A percentile compares a stretch with the other conserved stretches of the same genome.
phyloP scores from a whole-genome alignment of 176 grass and related monocot genomes.

The Elymus sibiricus region DNA sequence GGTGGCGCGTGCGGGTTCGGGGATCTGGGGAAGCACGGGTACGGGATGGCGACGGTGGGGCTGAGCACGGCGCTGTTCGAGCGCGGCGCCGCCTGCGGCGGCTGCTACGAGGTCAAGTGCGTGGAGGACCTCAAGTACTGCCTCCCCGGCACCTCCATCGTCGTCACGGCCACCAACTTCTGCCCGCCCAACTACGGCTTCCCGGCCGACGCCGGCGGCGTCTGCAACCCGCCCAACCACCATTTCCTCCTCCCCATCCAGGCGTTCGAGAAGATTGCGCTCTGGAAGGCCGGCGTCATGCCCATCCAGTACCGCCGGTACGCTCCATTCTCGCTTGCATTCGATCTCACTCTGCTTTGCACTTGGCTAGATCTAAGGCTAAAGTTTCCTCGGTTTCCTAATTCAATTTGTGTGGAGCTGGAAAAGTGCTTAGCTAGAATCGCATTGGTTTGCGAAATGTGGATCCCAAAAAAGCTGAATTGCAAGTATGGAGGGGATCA shows the following conservation, averaged over 20 bases:
- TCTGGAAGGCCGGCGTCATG: slow-evolving; percentile 99
- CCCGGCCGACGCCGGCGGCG: slow-evolving; percentile 69
- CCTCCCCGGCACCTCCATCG: slow-evolving; percentile 88
- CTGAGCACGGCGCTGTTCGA: slow-evolving; percentile 87
- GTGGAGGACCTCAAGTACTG: slow-evolving; percentile 89
- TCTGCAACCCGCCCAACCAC: slow-evolving; percentile 94
- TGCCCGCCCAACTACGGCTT: slow-evolving; percentile 93
- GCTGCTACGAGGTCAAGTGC: slow-evolving; percentile 96
- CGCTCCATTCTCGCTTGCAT: slow-evolving; percentile 10
- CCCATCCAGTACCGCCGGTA: slow-evolving; percentile 97
- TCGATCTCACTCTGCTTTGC: neutral
- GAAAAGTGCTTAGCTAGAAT: slow-evolving; percentile 26
- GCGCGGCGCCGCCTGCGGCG: slow-evolving; percentile 80
- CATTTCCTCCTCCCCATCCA: slow-evolving; percentile 97
- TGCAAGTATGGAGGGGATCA: neutral
- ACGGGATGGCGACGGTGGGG: slow-evolving; percentile 92
- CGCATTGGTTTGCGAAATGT: slow-evolving; percentile 18
- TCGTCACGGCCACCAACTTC: slow-evolving; percentile 94
- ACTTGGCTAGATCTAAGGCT: slow-evolving; percentile 37
- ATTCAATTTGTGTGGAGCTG: slow-evolving; percentile 27
- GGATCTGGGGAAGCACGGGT: slow-evolving; percentile 88
- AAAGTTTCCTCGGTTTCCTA: neutral
- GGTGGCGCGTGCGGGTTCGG: slow-evolving; percentile 95
- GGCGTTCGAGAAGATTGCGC: slow-evolving; percentile 96
- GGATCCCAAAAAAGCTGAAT: slow-evolving; percentile 34